These are phyloP conservation scores for Suillus decipiens DNA, from an alignment of 768 basidiomycete genomes.

Conservation along the genomic window DNA sequence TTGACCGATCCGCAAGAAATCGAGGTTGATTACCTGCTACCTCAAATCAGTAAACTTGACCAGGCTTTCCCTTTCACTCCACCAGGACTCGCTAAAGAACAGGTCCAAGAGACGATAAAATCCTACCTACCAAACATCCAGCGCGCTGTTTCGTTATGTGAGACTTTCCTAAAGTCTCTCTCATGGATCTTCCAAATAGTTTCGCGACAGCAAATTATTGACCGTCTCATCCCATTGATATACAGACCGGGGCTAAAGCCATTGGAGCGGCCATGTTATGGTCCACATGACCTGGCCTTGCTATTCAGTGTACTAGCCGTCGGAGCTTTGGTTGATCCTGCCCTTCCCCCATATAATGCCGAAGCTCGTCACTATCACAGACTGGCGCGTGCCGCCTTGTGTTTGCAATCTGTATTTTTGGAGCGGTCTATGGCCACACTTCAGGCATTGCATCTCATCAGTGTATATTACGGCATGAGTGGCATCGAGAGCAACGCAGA, in stretches of 20 bases:
- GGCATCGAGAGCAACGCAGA: conserved; percentile 53
- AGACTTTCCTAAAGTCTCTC: conserved; percentile 49
- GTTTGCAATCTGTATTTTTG: conserved; percentile 45
- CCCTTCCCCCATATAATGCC: conserved; percentile 46
- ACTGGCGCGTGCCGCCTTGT: conserved; percentile 47
- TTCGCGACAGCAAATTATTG: conserved; percentile 45
- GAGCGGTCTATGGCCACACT: conserved; percentile 49
- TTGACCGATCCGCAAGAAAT: conserved; percentile 35
- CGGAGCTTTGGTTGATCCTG: conserved; percentile 49
- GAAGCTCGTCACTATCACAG: conserved; percentile 55
- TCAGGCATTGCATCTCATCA: conserved; percentile 54
- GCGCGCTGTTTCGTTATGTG: conserved; percentile 44
- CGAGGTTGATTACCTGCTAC: conserved; percentile 46
- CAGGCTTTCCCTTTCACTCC: conserved; percentile 49
- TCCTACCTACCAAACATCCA: conserved; percentile 45
- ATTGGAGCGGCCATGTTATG: conserved; percentile 26
- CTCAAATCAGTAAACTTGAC: conserved; percentile 44
- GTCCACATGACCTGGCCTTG: conserved; percentile 52
- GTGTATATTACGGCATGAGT: conserved; percentile 55
- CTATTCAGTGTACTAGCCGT: conserved; percentile 49
- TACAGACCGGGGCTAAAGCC: conserved; percentile 29
- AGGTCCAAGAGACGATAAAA: conserved; percentile 44
- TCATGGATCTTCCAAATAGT: conserved; percentile 55
- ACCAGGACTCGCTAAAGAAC: conserved; percentile 32
- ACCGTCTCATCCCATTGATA: conserved; percentile 47